Conservation (phyloP, 352 stramenopile genomes). For the Pythium pectinolyticum region DNA sequence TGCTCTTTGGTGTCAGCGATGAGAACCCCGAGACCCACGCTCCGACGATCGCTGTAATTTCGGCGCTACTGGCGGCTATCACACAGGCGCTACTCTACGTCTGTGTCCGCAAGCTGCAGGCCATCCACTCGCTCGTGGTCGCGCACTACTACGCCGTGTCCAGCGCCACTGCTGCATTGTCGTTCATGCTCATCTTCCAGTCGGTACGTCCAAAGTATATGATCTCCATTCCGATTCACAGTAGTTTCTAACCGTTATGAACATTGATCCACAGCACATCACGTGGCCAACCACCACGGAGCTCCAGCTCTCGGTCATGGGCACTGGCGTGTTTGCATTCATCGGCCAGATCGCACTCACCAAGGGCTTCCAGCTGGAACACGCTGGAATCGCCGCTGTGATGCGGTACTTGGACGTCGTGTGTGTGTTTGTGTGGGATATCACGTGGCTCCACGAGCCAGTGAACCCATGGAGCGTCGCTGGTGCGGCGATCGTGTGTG, state of each 20-base stretch:
- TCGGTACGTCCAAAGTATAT: conserved; percentile 32
- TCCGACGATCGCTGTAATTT: conserved; percentile 34
- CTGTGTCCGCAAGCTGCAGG: conserved; percentile 47
- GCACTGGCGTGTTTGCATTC: conserved; percentile 45
- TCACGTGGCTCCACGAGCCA: conserved; percentile 39
- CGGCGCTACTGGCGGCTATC: conserved; percentile 40
- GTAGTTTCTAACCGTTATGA: background rate
- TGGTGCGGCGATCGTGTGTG: conserved; percentile 45
- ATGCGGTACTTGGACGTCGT: conserved; percentile 76
- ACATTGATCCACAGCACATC: conserved; percentile 21
- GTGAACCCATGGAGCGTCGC: conserved; percentile 52
- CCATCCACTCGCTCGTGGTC: conserved; percentile 46
- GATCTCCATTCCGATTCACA: background rate
- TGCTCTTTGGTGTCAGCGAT: conserved; percentile 41
- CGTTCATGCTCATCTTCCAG: conserved; percentile 48
- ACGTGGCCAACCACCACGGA: conserved; percentile 34
- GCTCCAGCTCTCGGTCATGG: conserved; percentile 49
- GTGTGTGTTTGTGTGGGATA: conserved; percentile 69
- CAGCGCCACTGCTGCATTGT: conserved; percentile 35
- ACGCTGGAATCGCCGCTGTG: conserved; percentile 57
- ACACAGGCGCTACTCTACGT: conserved; percentile 57
- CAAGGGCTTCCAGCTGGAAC: conserved; percentile 70
- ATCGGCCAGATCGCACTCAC: conserved; percentile 63
- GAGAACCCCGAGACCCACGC: conserved; percentile 16
- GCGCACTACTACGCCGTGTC: conserved; percentile 65